A percentile compares a stretch with the other conserved stretches of the same genome.
These are phyloP conservation scores for Acer negundo DNA, from an alignment of 345 rosid species.

Conservation along the genomic window DNA sequence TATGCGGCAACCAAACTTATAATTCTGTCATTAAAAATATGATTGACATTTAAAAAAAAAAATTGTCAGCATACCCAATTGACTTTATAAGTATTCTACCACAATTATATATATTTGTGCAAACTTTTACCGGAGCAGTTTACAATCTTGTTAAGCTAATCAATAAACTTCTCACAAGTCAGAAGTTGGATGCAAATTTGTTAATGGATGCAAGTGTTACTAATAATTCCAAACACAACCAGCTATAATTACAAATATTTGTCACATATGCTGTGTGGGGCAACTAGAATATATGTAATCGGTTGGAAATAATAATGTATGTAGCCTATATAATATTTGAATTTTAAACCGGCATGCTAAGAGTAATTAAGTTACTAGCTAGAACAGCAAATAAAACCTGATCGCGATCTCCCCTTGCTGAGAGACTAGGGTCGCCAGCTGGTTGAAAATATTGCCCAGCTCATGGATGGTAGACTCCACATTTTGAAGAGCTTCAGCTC, in stretches of 20 bases:
- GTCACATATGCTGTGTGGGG: not conserved
- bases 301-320: not conserved
- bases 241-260: not conserved
- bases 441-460: conserved; percentile 55
- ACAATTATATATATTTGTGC: not conserved
- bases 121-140: conserved; percentile 3
- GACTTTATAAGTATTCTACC: not conserved
- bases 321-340: not conserved
- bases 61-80: not conserved
- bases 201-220: not conserved
- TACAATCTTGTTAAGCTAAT: conserved; percentile 9
- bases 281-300: not conserved
- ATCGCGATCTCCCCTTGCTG: conserved; percentile 74
- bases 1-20: not conserved
- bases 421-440: conserved; percentile 60
- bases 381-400: conserved; percentile 36
- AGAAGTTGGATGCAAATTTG: not conserved
- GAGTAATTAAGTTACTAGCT: not conserved
- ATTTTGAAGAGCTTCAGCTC: conserved; percentile 72
- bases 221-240: not conserved
- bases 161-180: not conserved
- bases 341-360: not conserved
- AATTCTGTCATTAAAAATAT: not conserved
- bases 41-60: not conserved
- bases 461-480: conserved; percentile 74